Base-by-base conservation (phyloP, 2,329 filamentous ascomycete species). In the Colletotrichum sidae region DNA sequence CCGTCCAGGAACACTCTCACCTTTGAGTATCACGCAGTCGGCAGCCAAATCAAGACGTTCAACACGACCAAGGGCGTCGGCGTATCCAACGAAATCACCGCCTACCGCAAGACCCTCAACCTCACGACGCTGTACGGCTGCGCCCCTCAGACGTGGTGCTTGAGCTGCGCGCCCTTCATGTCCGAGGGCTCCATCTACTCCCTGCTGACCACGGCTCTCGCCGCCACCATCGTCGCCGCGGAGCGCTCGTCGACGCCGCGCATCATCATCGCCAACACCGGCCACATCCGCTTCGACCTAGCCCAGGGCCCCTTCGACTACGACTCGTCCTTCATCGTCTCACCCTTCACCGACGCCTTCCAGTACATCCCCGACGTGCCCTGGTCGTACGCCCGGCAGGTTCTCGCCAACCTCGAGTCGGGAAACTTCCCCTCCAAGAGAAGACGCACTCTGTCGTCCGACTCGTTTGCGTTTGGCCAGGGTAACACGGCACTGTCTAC, bases 281-380 rank as follows among this genome's bases (percentile, higher is more conserved):
- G 87, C 34, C 81, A 80, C 38, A 80, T 90, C 33, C 84, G 88
- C 2, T 90, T 89, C 70, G 88, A 90, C 69, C 75, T 91, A 11
- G 81, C 86, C 65, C 81, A 90, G 73, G 88, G 88, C 0, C 86
- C 86, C 0, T 90, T 90, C 71, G 89, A 87, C 0, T 82, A 76
- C 15, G 80, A 82, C 46, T 78, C 81, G 63, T 78, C 74, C 49
- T 87, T 84, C 73, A 87, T 88, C 68, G 83, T 87, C 0, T 84
- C 83, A 0, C 86, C 86, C 0, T 88, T 88, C 72, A 72, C 74
- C 6, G 83, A 88, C 53, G 74, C 78, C 1, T 87, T 88, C 72
- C 75, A 84, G 42, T 88, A 83, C 69, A 78, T 88, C 37, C 77
- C 83, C 0, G 78, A 84, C 37, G 84, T 88, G 5, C 82, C 84